These are phyloP conservation scores for Elsinoe ampelina DNA, from an alignment of 2,329 filamentous ascomycete species.

Conservation along the genomic window DNA sequence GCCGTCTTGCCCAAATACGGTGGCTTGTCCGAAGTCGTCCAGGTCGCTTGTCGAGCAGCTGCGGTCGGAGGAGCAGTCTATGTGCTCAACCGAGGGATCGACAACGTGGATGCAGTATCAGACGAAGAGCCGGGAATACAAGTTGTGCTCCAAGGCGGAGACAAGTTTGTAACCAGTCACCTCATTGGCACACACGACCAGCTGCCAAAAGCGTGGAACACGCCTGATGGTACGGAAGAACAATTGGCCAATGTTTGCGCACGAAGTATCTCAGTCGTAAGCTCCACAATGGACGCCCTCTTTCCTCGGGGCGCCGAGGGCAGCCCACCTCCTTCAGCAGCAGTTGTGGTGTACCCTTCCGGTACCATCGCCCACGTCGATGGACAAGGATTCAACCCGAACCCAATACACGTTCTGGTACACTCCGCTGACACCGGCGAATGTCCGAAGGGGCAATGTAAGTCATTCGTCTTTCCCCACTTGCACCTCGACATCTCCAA, in stretches of 20 bases:
- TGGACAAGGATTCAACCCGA: conserved; percentile 26
- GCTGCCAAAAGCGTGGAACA: conserved; percentile 11
- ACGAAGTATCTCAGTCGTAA: conserved; percentile 53
- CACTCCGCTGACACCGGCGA: conserved; percentile 91
- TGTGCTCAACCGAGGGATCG: conserved; percentile 65
- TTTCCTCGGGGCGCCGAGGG: conserved; percentile 68
- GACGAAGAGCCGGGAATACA: not conserved
- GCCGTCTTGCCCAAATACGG: conserved; percentile 91
- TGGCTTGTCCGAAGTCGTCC: conserved; percentile 75
- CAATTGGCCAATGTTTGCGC: conserved; percentile 2
- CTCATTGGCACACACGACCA: conserved; percentile 23
- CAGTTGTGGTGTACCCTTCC: conserved; percentile 57
- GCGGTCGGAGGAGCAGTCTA: conserved; percentile 89
- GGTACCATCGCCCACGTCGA: conserved; percentile 32
- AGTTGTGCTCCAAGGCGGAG: conserved; percentile 23
- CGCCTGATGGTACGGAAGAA: not conserved
- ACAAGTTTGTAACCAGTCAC: conserved; percentile 24
- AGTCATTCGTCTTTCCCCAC: conserved; percentile 40
- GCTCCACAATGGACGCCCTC: conserved; percentile 53
- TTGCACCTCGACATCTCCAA: conserved; percentile 13
- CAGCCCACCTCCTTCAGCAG: conserved; percentile 63
- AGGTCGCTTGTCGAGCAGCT: conserved; percentile 81
- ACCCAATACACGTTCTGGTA: conserved; percentile 53
- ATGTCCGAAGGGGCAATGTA: conserved; percentile 81
- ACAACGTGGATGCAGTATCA: conserved; percentile 23